Evolutionary conservation across 768 basidiomycete genomes (phyloP), one percentile per base, ranked within the genome.

Genomic region (Filobasidium wieringae): DNA sequence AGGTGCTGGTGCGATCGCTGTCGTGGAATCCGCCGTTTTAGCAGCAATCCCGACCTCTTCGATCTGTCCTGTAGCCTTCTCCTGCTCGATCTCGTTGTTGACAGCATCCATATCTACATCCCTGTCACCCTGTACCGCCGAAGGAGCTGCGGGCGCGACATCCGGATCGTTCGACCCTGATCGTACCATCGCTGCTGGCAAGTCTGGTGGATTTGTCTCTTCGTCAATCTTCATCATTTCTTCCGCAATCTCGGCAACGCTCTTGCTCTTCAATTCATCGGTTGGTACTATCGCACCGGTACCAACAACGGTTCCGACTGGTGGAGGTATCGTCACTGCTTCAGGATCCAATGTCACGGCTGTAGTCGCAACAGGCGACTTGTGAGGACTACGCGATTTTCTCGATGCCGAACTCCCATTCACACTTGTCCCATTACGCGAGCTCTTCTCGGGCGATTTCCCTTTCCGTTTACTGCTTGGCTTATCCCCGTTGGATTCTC

Each of bases 71-170:
- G 50, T 53, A 19, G 17, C 27, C 14, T 55, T 43, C 39, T 56
- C 59, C 27, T 27, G 34, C 34, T 56, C 33, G 19, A 61, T 17
- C 19, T 61, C 50, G 29, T 29, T 43, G 22, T 51, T 55, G 17
- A 61, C 55, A 19, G 36, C 51, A 43, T 61, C 50, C 19, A 51
- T 33, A 31, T 60, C 59, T 7, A 51, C 49, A 22, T 56, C 59
- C 53, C 51, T 50, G n/a, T 37, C 27, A 14, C 47, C 37, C 9
- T 34, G 24, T 7, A 30, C 29, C 15, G 27, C 51, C 24, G 34
- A 19, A 3, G 24, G 15, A 6, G 40, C 39, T 37, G n/a, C n/a
- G n/a, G n/a, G n/a, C n/a, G n/a, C 15, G 19, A 15, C 26, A 12
- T 47, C 22, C 45, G 45, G 14, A 24, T 24, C 45, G 14, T 31